Percentiles rank a stretch among this genome's conserved stretches.
Evolutionary conservation across 495 filamentous ascomycete genomes (phyloP).

Genomic region (Neurospora discreta): DNA sequence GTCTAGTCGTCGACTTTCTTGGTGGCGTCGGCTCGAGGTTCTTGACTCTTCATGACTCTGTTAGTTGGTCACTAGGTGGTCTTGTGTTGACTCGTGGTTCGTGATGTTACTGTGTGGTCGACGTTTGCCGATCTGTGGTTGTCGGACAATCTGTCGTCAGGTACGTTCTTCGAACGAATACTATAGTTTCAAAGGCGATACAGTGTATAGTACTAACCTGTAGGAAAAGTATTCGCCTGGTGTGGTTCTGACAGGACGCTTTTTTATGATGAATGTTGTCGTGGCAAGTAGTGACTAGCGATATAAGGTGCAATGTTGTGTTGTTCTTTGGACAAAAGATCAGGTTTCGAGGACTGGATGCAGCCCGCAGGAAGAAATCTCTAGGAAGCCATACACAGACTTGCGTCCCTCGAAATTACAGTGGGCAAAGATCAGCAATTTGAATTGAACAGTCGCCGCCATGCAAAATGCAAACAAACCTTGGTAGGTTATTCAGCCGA

Average conservation of each 20-base stretch:
- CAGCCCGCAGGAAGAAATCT: not conserved
- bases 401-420: not conserved
- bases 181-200: not conserved
- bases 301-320: not conserved
- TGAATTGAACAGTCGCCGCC: not conserved
- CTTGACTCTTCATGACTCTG: not conserved
- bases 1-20: too few species aligned
- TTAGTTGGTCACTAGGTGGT: not conserved
- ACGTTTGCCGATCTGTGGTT: not conserved
- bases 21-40: not conserved
- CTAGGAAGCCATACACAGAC: not conserved
- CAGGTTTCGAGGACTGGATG: not conserved
- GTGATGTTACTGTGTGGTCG: too few species aligned
- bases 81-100: not conserved
- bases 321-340: not conserved
- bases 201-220: not conserved
- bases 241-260: not conserved
- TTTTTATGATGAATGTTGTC: not conserved
- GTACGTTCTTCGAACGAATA: not conserved
- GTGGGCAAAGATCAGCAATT: too few species aligned
- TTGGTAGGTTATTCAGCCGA: not conserved
- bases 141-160: not conserved
- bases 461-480: not conserved
- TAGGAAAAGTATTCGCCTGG: not conserved
- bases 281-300: not conserved